phyloP scores from a whole-genome alignment of 805 yeast genomes.

The Metschnikowia kunwiensis region DNA sequence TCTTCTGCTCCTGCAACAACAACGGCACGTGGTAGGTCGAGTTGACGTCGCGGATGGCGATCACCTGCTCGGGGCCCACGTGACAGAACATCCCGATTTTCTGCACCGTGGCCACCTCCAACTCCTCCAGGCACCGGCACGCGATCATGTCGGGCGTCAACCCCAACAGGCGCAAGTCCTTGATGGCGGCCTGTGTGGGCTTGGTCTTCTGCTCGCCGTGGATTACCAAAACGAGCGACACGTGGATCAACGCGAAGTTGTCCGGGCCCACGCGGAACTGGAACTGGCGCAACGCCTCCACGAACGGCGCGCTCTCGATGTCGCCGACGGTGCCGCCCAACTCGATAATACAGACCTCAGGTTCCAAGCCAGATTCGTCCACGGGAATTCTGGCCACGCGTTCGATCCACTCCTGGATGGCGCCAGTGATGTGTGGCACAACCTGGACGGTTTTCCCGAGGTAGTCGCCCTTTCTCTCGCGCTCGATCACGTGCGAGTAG shows the following conservation, averaged over 20 bases:
- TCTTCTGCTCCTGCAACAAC: constrained; percentile 79
- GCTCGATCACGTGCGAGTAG: constrained; percentile 88
- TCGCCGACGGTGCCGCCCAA: constrained; percentile 99
- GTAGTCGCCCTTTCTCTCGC: constrained; percentile 95
- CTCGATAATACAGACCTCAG: constrained; percentile 96
- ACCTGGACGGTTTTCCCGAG: constrained; percentile 99
- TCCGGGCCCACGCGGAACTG: constrained; percentile 95
- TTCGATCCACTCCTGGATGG: constrained; percentile 98
- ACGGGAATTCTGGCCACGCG: constrained; percentile 89
- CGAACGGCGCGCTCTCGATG: constrained; percentile 97
- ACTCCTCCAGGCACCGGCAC: constrained; percentile 85
- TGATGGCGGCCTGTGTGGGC: constrained; percentile 99
- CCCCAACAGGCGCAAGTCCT: constrained; percentile 93
- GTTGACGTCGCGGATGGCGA: constrained; percentile 94
- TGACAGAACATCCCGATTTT: constrained; percentile 99
- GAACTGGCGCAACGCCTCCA: constrained; percentile 97
- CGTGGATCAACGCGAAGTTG: constrained; percentile 94
- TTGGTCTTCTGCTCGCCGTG: constrained; percentile 99
- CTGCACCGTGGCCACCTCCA: constrained; percentile 82
- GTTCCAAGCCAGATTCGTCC: constrained; percentile 80
- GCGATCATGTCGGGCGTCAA: constrained; percentile 96
- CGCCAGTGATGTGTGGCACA: constrained; percentile 96
- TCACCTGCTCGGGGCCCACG: constrained; percentile 96
- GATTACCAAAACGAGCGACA: constrained; percentile 94
- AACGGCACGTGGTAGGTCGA: constrained; percentile 97